Evolutionary conservation across 2,329 filamentous ascomycete species (phyloP).

Genomic region (Elsinoe necatrix): DNA sequence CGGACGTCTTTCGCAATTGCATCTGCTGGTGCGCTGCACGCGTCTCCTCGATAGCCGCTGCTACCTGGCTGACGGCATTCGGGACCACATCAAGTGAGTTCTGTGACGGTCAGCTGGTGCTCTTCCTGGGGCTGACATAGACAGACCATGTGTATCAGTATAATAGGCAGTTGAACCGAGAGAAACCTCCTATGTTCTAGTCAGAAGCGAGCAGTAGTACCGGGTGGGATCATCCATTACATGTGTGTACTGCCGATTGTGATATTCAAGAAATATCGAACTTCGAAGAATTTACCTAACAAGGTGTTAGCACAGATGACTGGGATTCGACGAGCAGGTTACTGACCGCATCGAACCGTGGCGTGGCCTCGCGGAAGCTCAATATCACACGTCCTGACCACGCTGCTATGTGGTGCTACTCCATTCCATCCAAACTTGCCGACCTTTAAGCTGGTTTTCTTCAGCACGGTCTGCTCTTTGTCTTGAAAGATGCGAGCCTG

Average conservation of each 20-base stretch:
- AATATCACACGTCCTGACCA: constrained; percentile 42
- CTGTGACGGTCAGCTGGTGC: constrained; percentile 22
- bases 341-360: constrained; percentile 42
- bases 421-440: constrained; percentile 40
- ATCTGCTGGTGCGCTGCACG: constrained; percentile 20
- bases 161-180: constrained; percentile 47
- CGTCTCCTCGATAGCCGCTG: constrained; percentile 48
- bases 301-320: constrained; percentile 16
- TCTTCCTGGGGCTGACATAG: background rate
- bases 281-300: constrained; percentile 47
- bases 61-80: constrained; percentile 48
- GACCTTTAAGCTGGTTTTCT: constrained; percentile 36
- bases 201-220: constrained; percentile 19
- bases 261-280: constrained; percentile 48
- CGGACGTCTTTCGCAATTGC: constrained; percentile 14
- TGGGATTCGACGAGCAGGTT: constrained; percentile 2
- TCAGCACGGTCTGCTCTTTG: constrained; percentile 42
- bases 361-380: constrained; percentile 44
- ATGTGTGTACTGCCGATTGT: constrained; percentile 38
- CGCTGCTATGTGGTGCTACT: constrained; percentile 37
- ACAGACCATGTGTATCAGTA: constrained; percentile 46
- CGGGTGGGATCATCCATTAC: constrained; percentile 22
- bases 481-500: constrained; percentile 46
- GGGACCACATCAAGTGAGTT: constrained; percentile 50
- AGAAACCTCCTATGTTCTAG: constrained; percentile 37